Evolutionary conservation across 306 rosid genomes (phyloP).

Genomic region (Arachis stenosperma): DNA sequence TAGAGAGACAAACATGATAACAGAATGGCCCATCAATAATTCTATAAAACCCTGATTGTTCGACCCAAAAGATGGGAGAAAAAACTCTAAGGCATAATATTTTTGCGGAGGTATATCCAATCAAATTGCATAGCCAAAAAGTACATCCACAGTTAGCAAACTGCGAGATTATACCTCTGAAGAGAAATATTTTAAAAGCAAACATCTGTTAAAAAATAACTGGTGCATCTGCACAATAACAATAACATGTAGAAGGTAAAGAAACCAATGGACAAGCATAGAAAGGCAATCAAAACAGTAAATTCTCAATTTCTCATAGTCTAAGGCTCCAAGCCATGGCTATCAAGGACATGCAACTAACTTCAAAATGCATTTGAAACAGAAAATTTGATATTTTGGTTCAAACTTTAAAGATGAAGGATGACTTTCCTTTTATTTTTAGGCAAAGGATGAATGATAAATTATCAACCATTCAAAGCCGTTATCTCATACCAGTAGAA

Average conservation of each 20-base stretch:
- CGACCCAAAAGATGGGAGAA: background rate
- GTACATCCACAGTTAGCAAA: slow-evolving; percentile 15
- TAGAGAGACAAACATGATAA: slow-evolving; percentile 1
- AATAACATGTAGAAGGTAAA: background rate
- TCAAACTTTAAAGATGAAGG: background rate
- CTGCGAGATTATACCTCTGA: background rate
- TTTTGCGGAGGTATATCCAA: background rate
- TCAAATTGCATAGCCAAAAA: background rate
- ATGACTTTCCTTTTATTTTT: no score
- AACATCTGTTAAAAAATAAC: background rate
- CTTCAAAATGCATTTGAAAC: background rate
- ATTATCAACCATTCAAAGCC: background rate
- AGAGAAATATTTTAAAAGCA: background rate
- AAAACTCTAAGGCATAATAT: background rate
- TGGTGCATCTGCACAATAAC: background rate
- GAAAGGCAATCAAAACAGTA: background rate
- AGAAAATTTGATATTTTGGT: background rate
- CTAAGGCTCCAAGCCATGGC: background rate
- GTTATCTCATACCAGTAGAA: background rate
- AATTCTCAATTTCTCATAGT: background rate
- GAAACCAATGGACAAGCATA: background rate
- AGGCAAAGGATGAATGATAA: background rate
- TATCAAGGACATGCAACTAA: background rate
- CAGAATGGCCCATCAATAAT: slow-evolving; percentile 4
- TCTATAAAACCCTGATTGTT: slow-evolving; percentile 6